Evolutionary conservation across 2,329 filamentous ascomycete species (phyloP).

Genomic region (Emericellopsis cladophorae): DNA sequence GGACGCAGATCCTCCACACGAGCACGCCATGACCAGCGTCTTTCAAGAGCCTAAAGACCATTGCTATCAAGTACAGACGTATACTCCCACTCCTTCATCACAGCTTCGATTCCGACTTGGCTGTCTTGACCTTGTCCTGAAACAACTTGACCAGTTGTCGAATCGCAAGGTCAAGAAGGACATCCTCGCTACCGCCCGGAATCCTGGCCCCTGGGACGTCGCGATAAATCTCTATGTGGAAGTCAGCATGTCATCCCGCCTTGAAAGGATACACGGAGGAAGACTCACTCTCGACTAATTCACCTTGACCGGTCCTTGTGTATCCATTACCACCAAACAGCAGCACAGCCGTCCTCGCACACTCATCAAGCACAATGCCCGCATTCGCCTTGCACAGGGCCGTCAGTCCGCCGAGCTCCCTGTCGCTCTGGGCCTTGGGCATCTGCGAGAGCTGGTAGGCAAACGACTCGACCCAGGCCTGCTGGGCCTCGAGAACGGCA

Average conservation of each 20-base stretch:
- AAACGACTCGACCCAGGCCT: conserved; percentile 62
- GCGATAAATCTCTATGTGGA: conserved; percentile 12
- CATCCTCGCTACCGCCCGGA: conserved; percentile 10
- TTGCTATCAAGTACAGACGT: too few species aligned
- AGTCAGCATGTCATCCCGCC: not conserved
- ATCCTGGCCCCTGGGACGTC: conserved; percentile 12
- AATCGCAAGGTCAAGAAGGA: conserved; percentile 9
- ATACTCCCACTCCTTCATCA: too few species aligned
- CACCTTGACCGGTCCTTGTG: conserved; percentile 56
- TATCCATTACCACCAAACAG: conserved; percentile 66
- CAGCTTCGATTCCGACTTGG: not conserved
- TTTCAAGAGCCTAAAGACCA: too few species aligned
- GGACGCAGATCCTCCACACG: too few species aligned
- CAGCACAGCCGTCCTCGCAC: conserved; percentile 54
- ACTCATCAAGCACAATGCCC: conserved; percentile 60
- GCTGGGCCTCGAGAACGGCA: conserved; percentile 54
- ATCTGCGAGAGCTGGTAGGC: conserved; percentile 57
- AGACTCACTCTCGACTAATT: conserved; percentile 53
- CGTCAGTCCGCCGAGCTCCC: conserved; percentile 57
- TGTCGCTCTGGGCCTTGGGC: conserved; percentile 43
- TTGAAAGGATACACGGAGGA: conserved; percentile 1
- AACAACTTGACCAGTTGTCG: conserved; percentile 9
- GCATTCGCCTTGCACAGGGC: conserved; percentile 61
- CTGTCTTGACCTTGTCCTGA: conserved; percentile 1
- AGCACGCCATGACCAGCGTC: too few species aligned